Percentiles rank a stretch among this genome's conserved stretches.
Conservation (phyloP, 768 basidiomycete species). For the Cubamyces sp. region DNA sequence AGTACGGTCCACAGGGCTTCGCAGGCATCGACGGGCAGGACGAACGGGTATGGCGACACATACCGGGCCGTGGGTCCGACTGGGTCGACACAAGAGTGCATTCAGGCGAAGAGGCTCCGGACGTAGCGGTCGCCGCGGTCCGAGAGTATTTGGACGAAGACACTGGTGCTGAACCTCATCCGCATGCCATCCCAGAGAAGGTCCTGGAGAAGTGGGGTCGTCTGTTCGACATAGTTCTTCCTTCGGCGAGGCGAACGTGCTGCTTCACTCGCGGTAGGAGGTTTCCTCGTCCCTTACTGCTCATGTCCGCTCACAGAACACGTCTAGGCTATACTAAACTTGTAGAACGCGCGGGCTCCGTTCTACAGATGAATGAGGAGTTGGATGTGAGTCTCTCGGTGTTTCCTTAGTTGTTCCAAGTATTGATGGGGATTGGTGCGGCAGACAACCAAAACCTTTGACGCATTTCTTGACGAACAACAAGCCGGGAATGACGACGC, state of each 20-base stretch:
- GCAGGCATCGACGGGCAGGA: slow-evolving; percentile 26
- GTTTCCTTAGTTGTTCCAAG: neutral
- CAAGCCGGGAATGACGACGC: slow-evolving; percentile 45
- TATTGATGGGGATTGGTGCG: neutral
- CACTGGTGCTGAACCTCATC: slow-evolving; percentile 14
- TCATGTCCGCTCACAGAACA: neutral
- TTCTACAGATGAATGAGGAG: slow-evolving; percentile 69
- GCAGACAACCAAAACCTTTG: slow-evolving; percentile 65
- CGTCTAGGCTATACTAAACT: slow-evolving; percentile 72
- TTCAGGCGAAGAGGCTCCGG: slow-evolving; percentile 18
- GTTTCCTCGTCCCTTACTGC: neutral
- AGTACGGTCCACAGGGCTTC: slow-evolving; percentile 47
- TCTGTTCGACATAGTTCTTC: slow-evolving; percentile 78
- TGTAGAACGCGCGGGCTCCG: slow-evolving; percentile 78
- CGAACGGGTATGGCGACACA: slow-evolving; percentile 49
- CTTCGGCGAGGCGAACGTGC: slow-evolving; percentile 64
- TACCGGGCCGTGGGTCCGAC: slow-evolving; percentile 51
- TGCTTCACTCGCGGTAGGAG: slow-evolving; percentile 78
- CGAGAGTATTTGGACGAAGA: slow-evolving; percentile 47
- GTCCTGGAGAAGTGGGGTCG: slow-evolving; percentile 76
- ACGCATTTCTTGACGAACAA: slow-evolving; percentile 55
- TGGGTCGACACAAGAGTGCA: slow-evolving; percentile 47
- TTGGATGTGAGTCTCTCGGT: slow-evolving; percentile 53
- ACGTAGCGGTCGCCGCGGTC: slow-evolving; percentile 30
- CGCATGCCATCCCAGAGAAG: slow-evolving; percentile 55